Evolutionary conservation across 2,329 filamentous ascomycete species (phyloP).

Genomic region (Colletotrichum salicis): DNA sequence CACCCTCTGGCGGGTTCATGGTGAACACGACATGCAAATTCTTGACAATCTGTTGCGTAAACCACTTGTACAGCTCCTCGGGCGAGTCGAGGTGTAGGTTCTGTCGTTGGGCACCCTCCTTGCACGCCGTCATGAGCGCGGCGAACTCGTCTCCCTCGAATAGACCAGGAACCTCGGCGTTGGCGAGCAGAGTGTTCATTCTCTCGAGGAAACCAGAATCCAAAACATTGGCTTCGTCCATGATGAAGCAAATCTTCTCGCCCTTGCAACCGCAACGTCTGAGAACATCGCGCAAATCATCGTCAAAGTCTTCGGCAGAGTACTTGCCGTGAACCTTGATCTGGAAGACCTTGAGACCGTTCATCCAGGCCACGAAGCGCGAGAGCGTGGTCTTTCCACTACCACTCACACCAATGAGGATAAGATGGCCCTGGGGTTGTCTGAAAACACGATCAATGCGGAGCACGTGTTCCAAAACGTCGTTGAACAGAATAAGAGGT

Average conservation of each 20-base stretch:
- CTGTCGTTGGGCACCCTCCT: constrained; percentile 96
- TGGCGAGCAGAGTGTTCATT: constrained; percentile 98
- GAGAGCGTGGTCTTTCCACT: constrained; percentile 98
- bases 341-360: constrained; percentile 97
- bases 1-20: constrained; percentile 98
- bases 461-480: constrained; percentile 96
- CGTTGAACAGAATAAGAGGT: constrained; percentile 98
- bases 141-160: constrained; percentile 99
- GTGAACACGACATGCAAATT: constrained; percentile 99
- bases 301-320: constrained; percentile 97
- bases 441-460: constrained; percentile 99
- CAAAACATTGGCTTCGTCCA: constrained; percentile 98
- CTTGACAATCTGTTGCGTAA: constrained; percentile 98
- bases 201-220: constrained; percentile 98
- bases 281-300: constrained; percentile 93
- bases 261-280: constrained; percentile 96
- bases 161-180: constrained; percentile 97
- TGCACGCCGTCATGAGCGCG: constrained; percentile 98
- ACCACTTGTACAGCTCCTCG: constrained; percentile 99
- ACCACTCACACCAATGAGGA: constrained; percentile 97
- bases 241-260: constrained; percentile 99
- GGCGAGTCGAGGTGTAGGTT: constrained; percentile 95
- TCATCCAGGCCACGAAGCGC: constrained; percentile 99
- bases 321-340: constrained; percentile 99
- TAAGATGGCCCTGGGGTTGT: constrained; percentile 97